These are phyloP conservation scores for Dryas integrifolia DNA, from an alignment of 331 rosid genomes.

Conservation along the genomic window DNA sequence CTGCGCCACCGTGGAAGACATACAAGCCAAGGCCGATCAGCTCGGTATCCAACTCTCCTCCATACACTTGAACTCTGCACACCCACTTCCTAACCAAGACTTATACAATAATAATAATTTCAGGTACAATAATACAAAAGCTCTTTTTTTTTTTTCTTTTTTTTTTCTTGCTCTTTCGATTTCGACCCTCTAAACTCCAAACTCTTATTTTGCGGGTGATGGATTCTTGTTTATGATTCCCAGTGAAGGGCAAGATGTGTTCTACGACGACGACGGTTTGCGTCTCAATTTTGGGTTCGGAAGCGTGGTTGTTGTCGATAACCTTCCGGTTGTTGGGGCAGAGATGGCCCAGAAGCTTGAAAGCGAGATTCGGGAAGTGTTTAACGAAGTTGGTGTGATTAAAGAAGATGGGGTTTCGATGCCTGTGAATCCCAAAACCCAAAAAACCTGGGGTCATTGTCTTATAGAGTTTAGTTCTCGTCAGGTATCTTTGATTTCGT, in stretches of 20 bases:
- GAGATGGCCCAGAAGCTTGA: constrained; percentile 14
- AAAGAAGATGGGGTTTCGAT: constrained; percentile 20
- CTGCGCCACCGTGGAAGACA: constrained; percentile 14
- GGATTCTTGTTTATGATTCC: not conserved
- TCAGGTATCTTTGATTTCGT: constrained; percentile 9
- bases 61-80: constrained; percentile 1
- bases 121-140: not conserved
- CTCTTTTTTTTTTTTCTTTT: not conserved
- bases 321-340: constrained; percentile 14
- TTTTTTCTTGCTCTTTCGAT: no score
- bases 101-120: not conserved
- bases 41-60: constrained; percentile 20
- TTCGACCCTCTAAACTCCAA: not conserved
- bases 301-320: constrained; percentile 16
- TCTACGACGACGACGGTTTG: constrained; percentile 15
- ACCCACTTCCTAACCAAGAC: not conserved
- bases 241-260: constrained; percentile 5
- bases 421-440: constrained; percentile 15
- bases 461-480: constrained; percentile 20
- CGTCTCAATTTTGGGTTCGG: constrained; percentile 2
- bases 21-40: constrained; percentile 7
- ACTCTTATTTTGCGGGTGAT: not conserved
- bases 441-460: constrained; percentile 19
- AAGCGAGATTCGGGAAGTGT: constrained; percentile 13
- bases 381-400: constrained; percentile 9